Conservation (phyloP, 768 basidiomycete genomes). For the Melanogaster broomeanus region DNA sequence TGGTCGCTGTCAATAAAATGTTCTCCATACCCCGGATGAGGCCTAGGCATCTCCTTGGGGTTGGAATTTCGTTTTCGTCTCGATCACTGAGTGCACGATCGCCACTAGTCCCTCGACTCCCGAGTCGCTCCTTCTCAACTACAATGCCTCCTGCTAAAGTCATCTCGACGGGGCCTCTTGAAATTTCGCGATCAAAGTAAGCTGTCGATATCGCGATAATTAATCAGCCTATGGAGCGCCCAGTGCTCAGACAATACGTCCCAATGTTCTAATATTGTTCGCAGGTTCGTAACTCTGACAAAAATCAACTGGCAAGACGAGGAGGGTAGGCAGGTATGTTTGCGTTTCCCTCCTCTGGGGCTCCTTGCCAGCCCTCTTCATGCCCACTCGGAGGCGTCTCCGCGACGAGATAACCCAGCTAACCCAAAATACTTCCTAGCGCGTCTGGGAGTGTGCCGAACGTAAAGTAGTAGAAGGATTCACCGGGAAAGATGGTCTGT, state of each 20-base stretch:
- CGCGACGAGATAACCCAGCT: not conserved
- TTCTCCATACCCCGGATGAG: no score
- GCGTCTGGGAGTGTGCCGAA: slow-evolving; percentile 89
- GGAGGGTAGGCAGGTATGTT: slow-evolving; percentile 65
- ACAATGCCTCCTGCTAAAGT: slow-evolving; percentile 49
- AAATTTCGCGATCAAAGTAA: slow-evolving; percentile 60
- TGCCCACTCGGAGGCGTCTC: no score
- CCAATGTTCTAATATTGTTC: not conserved
- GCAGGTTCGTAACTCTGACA: slow-evolving; percentile 84
- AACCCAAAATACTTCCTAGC: slow-evolving; percentile 37
- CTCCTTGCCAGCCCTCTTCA: no score
- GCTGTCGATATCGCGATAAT: slow-evolving; percentile 12
- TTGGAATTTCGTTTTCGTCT: not conserved
- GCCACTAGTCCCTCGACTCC: not conserved
- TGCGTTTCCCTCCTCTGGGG: not conserved
- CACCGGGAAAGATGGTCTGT: slow-evolving; percentile 78
- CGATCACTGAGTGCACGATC: not conserved
- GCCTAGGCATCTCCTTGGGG: no score
- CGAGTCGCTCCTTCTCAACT: slow-evolving; percentile 2
- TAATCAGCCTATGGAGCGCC: no score
- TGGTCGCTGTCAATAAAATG: no score
- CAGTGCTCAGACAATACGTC: no score
- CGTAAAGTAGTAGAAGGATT: slow-evolving; percentile 79
- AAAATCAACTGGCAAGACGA: slow-evolving; percentile 81
- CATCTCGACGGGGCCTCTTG: slow-evolving; percentile 51